Conservation (phyloP, 1,284 basidiomycete species). For the Thelephora terrestris region DNA sequence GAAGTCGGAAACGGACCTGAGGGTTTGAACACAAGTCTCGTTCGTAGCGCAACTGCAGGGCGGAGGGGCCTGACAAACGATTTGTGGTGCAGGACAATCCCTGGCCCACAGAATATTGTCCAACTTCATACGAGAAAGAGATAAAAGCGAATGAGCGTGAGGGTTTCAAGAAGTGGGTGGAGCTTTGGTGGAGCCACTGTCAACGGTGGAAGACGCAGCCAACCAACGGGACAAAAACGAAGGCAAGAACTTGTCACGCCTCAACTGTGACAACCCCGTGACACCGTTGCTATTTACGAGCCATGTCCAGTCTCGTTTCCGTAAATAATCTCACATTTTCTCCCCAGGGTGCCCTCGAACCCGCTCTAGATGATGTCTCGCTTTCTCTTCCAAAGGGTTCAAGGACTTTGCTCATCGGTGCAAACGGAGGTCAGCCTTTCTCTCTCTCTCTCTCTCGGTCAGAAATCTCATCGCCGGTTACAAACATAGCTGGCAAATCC, state of each 20-base stretch:
- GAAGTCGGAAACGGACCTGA: constrained; percentile 34
- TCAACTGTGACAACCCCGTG: neutral
- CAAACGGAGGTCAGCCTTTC: constrained; percentile 69
- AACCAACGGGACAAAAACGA: neutral
- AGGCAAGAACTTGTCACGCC: neutral
- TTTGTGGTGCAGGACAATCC: constrained; percentile 24
- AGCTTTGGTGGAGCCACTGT: neutral
- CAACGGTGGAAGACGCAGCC: neutral
- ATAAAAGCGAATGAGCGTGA: constrained; percentile 24
- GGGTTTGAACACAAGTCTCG: constrained; percentile 49
- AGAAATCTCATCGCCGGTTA: constrained; percentile 1
- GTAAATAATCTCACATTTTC: constrained; percentile 54
- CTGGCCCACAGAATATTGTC: constrained; percentile 27
- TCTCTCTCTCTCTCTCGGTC: neutral
- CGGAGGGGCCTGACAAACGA: constrained; percentile 28
- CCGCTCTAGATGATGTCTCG: constrained; percentile 57
- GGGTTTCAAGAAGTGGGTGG: constrained; percentile 15
- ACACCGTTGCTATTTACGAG: neutral
- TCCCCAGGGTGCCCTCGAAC: constrained; percentile 33
- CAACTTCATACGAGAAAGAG: constrained; percentile 35
- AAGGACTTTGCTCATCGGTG: constrained; percentile 77
- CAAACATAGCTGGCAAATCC: constrained; percentile 75
- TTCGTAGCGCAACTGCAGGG: constrained; percentile 42
- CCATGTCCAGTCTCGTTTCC: constrained; percentile 24
- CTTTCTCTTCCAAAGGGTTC: constrained; percentile 64